A percentile compares a stretch with the other conserved stretches of the same genome.
Evolutionary conservation across 2,329 filamentous ascomycete species (phyloP).

Genomic region (Pseudocercospora vitis): DNA sequence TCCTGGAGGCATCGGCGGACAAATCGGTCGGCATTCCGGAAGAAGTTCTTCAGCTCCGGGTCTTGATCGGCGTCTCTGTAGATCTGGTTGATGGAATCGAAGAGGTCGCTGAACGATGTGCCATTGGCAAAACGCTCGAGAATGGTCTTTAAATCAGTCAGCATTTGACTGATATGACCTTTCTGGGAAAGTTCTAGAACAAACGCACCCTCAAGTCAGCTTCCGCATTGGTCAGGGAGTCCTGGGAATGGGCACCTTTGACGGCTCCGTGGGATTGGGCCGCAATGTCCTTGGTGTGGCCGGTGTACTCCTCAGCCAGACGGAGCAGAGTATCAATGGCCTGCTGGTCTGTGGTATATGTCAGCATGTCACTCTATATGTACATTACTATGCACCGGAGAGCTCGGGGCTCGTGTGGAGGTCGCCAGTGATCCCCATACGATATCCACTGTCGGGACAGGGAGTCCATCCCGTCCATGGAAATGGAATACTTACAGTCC

Average conservation of each 20-base stretch:
- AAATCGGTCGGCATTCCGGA: conserved; percentile 73
- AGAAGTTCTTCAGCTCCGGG: conserved; percentile 84
- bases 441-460: not conserved
- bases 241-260: conserved; percentile 67
- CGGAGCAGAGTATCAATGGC: conserved; percentile 85
- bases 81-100: conserved; percentile 79
- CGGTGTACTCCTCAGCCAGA: conserved; percentile 80
- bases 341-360: conserved; percentile 61
- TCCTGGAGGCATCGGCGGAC: conserved; percentile 81
- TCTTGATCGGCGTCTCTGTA: conserved; percentile 86
- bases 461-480: not conserved
- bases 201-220: conserved; percentile 68
- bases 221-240: conserved; percentile 69
- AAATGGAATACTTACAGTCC: conserved; percentile 62
- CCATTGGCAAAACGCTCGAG: conserved; percentile 95
- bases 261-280: conserved; percentile 66
- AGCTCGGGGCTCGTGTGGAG: not conserved
- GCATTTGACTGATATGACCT: conserved; percentile 44
- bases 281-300: conserved; percentile 67
- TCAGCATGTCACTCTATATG: conserved; percentile 31
- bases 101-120: conserved; percentile 83
- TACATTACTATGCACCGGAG: not conserved
- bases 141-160: conserved; percentile 64
- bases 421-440: not conserved
- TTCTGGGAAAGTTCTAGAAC: conserved; percentile 42